phyloP scores from a whole-genome alignment of 2,329 filamentous ascomycete genomes.

The Raffaelea arxii region DNA sequence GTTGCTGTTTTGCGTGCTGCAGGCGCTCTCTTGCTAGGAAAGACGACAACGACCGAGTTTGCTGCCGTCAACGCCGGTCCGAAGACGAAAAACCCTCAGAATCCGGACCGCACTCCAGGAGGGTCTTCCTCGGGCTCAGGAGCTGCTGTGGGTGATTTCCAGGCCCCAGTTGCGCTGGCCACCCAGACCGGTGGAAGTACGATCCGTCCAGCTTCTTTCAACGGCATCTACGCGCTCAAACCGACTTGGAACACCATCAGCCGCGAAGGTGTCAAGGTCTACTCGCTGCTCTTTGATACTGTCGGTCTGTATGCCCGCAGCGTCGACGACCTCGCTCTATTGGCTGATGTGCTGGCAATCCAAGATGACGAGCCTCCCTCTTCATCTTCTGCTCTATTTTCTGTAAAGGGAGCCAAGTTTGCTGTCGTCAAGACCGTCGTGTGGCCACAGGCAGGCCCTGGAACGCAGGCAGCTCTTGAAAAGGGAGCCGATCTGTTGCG shows the following conservation, averaged over 20 bases:
- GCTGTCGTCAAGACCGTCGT: conserved; percentile 43
- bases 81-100: conserved; percentile 48
- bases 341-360: conserved; percentile 44
- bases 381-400: conserved; percentile 13
- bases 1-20: conserved; percentile 41
- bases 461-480: conserved; percentile 31
- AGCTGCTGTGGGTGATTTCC: conserved; percentile 55
- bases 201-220: conserved; percentile 55
- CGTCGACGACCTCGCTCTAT: conserved; percentile 46
- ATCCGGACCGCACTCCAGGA: conserved; percentile 45
- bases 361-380: conserved; percentile 33
- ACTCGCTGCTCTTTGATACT: conserved; percentile 51
- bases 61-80: conserved; percentile 44
- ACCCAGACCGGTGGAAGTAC: conserved; percentile 58
- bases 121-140: conserved; percentile 59
- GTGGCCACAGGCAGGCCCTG: conserved; percentile 37
- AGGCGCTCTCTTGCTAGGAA: conserved; percentile 49
- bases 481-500: conserved; percentile 29
- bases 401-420: conserved; percentile 39
- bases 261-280: conserved; percentile 51
- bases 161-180: conserved; percentile 50
- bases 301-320: conserved; percentile 50
- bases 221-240: conserved; percentile 55
- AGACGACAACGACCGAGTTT: conserved; percentile 56
- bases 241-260: conserved; percentile 56